Percentiles rank a stretch among this genome's conserved stretches.
These are phyloP conservation scores for Mimosa bimucronata DNA, from an alignment of 306 rosid species.

Conservation along the genomic window DNA sequence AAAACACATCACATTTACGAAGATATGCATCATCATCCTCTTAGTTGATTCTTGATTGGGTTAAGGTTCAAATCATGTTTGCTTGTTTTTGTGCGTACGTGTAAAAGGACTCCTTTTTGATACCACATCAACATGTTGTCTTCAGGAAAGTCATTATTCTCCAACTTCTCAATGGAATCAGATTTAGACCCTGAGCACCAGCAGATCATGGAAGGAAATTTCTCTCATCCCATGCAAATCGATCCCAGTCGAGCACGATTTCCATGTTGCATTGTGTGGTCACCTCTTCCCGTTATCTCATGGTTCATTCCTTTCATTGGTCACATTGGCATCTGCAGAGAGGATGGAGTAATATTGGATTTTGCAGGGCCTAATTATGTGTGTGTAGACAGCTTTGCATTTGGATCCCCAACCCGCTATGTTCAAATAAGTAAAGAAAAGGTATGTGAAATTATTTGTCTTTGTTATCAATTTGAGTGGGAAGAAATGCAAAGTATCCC, in stretches of 20 bases:
- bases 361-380: conserved; percentile 97
- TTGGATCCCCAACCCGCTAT: conserved; percentile 87
- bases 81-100: too few species aligned
- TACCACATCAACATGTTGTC: conserved; percentile 19
- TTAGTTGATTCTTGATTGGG: conserved; percentile 9
- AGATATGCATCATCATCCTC: neutral
- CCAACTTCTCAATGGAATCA: conserved; percentile 58
- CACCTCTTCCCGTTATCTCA: conserved; percentile 92
- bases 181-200: conserved; percentile 55
- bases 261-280: conserved; percentile 95
- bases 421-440: conserved; percentile 68
- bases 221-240: conserved; percentile 56
- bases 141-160: conserved; percentile 34
- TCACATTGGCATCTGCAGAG: conserved; percentile 94
- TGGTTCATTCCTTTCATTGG: conserved; percentile 96
- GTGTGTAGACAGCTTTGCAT: conserved; percentile 80
- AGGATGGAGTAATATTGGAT: conserved; percentile 96
- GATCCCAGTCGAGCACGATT: conserved; percentile 80
- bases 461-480: neutral
- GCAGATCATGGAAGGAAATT: conserved; percentile 53
- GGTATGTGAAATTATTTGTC: conserved; percentile 43
- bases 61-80: neutral
- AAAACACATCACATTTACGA: neutral
- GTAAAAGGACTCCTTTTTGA: conserved; percentile 23
- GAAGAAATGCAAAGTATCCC: neutral